phyloP scores from a whole-genome alignment of 768 basidiomycete species.

The Guyanaporus albipodus region DNA sequence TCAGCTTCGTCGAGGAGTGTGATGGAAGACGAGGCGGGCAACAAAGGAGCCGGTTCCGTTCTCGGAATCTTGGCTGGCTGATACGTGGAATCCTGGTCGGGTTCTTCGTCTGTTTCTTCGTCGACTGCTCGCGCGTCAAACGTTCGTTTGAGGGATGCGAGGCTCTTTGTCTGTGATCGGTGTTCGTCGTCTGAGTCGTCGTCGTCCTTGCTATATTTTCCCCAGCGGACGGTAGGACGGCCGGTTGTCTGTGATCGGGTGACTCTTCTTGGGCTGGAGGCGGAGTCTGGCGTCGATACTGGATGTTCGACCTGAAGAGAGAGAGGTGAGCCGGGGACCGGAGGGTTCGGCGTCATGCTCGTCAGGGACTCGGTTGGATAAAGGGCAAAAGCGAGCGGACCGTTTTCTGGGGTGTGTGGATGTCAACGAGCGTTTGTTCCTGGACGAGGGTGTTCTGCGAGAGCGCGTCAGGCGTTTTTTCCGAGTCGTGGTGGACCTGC shows the following conservation, averaged over 20 bases:
- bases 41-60: constrained; percentile 21
- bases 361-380: constrained; percentile 29
- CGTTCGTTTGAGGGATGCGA: constrained; percentile 28
- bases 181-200: constrained; percentile 29
- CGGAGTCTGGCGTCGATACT: constrained; percentile 24
- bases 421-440: constrained; percentile 27
- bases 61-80: constrained; percentile 31
- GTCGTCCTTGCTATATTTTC: constrained; percentile 30
- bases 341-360: constrained; percentile 27
- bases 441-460: constrained; percentile 4
- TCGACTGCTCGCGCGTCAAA: constrained; percentile 35
- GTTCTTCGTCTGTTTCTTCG: constrained; percentile 32
- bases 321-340: constrained; percentile 19
- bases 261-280: constrained; percentile 23
- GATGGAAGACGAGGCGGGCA: constrained; percentile 27
- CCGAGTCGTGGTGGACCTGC: constrained; percentile 21
- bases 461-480: constrained; percentile 18
- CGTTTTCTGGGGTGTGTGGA: constrained; percentile 26
- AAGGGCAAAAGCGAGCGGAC: constrained; percentile 28
- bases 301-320: constrained; percentile 23
- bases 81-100: constrained; percentile 14
- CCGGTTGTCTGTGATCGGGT: constrained; percentile 35
- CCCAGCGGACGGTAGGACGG: constrained; percentile 33
- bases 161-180: constrained; percentile 10
- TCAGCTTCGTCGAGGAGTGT: constrained; percentile 28